These are phyloP conservation scores for Microbotryomycetes sp. DNA, from an alignment of 1,284 basidiomycete genomes.

Conservation along the genomic window DNA sequence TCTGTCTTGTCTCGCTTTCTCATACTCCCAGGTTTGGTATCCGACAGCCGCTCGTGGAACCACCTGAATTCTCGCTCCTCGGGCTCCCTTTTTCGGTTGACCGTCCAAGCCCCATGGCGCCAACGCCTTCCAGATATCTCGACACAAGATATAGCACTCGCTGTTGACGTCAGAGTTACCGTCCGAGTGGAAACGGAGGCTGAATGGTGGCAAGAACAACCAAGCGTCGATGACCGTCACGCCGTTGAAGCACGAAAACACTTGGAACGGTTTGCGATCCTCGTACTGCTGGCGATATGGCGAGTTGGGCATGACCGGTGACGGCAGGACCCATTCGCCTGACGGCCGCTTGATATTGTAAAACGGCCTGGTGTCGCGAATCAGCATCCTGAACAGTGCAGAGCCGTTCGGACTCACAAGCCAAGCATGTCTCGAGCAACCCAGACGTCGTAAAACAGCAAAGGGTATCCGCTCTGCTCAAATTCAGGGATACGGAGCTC, in stretches of 20 bases:
- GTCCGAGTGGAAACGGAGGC: constrained; percentile 17
- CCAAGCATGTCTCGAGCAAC: constrained; percentile 44
- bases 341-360: constrained; percentile 16
- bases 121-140: constrained; percentile 16
- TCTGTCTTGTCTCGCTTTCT: constrained; percentile 9
- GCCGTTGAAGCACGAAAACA: constrained; percentile 42
- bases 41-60: constrained; percentile 13
- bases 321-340: constrained; percentile 21
- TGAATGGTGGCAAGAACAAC: constrained; percentile 37
- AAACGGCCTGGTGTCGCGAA: constrained; percentile 18
- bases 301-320: constrained; percentile 38
- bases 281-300: constrained; percentile 37
- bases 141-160: constrained; percentile 25
- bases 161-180: constrained; percentile 7
- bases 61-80: constrained; percentile 20
- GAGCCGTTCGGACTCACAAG: constrained; percentile 35
- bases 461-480: constrained; percentile 29
- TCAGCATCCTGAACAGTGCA: constrained; percentile 24
- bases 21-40: constrained; percentile 13
- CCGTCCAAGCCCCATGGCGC: constrained; percentile 3
- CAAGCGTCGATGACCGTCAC: constrained; percentile 40
- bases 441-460: constrained; percentile 46
- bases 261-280: constrained; percentile 42
- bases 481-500: constrained; percentile 32
- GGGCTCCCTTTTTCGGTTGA: neutral